Evolutionary conservation across 306 rosid species (phyloP), one percentile per base, ranked within the genome.

Genomic region (Fagus sylvatica): DNA sequence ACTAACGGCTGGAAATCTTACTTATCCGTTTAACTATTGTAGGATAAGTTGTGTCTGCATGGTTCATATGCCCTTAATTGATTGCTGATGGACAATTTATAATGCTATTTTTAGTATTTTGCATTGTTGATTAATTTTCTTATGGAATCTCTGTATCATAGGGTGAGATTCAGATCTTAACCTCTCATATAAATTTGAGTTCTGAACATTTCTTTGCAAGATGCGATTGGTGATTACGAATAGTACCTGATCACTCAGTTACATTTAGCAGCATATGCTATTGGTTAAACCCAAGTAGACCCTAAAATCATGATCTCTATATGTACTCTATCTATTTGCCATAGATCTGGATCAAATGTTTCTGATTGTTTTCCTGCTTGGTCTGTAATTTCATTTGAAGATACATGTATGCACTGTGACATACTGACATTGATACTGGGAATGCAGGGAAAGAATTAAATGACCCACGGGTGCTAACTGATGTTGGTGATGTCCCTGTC

Each of bases 401-500:
- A 74, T 76, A 53, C 5, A 11, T 33, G 19, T 76, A 53, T 74
- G 77, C 72, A 76, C 65, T 41, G 49, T 80, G 34, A 48, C 51
- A 46, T 46, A 46, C 51, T 46, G 51, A 46, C 76, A 13, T 39
- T 15, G 79, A 13, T 80, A 51, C 6, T 74, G 77, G 22, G 76
- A 42, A 72, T 86, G 72, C 80, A 96, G 99, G 98, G 80, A 96
- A 93, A 78, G 89, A 89, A 15, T 82, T 96, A 72, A 82, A 72
- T 10, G 99, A 96, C 55, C 93, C 96, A 6, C 78, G 98, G 53
- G 96, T 96, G 78, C 89, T 96, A 69, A 93, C 94, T 28, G 98
- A 93, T 86, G 99, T 93, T 37, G 98, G 99, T 19, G 98, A 96
- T 81, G 90, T 96, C 54, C 99, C 99, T 48, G 91, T 96, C 75